Base-by-base conservation (phyloP, 257 asterid genomes). In the Primulina tabacum region DNA sequence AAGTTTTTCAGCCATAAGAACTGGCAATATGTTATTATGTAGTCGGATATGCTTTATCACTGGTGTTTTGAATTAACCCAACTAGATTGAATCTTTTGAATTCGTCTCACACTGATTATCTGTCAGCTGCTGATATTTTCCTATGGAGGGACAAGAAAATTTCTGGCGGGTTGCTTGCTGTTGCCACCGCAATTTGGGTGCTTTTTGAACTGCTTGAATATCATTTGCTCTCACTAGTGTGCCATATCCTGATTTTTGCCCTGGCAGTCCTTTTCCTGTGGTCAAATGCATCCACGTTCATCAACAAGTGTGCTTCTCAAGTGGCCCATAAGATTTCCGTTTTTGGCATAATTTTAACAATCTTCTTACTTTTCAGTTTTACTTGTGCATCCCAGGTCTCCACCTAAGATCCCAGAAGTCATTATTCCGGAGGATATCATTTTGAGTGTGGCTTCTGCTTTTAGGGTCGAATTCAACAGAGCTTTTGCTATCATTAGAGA, bases 101-200 rank as follows among this genome's bases (percentile, higher is more conserved):
- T 43, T 43, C 1, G n/a, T 14, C 26, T 66, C 12, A 18, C 58
- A 50, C 17, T 50, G 10, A 21, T 24, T 56, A 65, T 73, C 12
- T 62, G 52, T 75, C 90, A 92, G 98, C 97, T 79, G 98, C 98
- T 78, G 96, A 90, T 71, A 77, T 92, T 76, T 90, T 86, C 81
- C 82, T 92, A n/a, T 92, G 98, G 98, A 86, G 87, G 84, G 91
- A 92, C 86, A 88, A 88, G 87, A 92, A 90, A 75, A 57, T 87
- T 72, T 69, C 98, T 18, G 91, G 84, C 69, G 82, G 91, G 28
- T 96, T 92, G 65, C 84, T 92, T 55, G 96, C 96, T 71, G 70
- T 92, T 74, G 96, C 86, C 29, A 92, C 97, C 60, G 85, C 89
- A 66, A 75, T 90, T 74, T 92, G 96, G 96, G 92, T 92, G 83